Percentiles rank a stretch among this genome's conserved stretches.
These are phyloP conservation scores for Hypoxylon sp. DNA, from an alignment of 2,329 filamentous ascomycete species.

Conservation along the genomic window DNA sequence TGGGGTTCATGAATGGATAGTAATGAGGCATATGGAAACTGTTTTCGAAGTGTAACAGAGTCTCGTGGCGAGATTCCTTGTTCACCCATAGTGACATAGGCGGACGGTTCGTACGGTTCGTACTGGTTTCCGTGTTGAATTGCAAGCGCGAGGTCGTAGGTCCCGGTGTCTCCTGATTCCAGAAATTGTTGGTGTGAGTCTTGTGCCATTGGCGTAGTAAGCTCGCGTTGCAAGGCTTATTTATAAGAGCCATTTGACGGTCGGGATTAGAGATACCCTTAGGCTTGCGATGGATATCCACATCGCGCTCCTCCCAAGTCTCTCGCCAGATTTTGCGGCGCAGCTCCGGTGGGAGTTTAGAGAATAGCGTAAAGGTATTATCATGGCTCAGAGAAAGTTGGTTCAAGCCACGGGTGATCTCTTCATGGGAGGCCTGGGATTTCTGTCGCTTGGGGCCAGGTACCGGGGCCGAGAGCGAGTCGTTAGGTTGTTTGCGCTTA, in stretches of 20 bases:
- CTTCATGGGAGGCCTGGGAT: no score
- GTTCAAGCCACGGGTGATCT: no score
- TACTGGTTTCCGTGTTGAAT: not conserved
- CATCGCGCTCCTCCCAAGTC: conserved; percentile 22
- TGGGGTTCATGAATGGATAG: not conserved
- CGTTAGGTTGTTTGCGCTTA: no score
- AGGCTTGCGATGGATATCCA: not conserved
- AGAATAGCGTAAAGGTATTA: conserved; percentile 18
- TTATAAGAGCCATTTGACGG: no score
- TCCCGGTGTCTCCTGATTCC: not conserved
- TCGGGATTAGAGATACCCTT: no score
- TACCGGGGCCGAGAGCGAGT: no score
- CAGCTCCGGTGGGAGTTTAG: conserved; percentile 22
- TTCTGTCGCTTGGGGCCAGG: no score
- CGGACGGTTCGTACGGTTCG: not conserved
- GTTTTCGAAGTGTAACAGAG: conserved; percentile 9
- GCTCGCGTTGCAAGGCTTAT: not conserved
- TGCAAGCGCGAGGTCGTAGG: not conserved
- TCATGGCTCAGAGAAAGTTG: no score
- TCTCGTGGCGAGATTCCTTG: conserved; percentile 23
- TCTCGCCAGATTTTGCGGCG: conserved; percentile 27
- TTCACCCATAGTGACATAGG: conserved; percentile 21
- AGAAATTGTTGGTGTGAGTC: not conserved
- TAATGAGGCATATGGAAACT: not conserved
- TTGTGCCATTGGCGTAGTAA: not conserved